These are phyloP conservation scores for Simplicillium sp. DNA, from an alignment of 2,329 filamentous ascomycete species.

Conservation along the genomic window DNA sequence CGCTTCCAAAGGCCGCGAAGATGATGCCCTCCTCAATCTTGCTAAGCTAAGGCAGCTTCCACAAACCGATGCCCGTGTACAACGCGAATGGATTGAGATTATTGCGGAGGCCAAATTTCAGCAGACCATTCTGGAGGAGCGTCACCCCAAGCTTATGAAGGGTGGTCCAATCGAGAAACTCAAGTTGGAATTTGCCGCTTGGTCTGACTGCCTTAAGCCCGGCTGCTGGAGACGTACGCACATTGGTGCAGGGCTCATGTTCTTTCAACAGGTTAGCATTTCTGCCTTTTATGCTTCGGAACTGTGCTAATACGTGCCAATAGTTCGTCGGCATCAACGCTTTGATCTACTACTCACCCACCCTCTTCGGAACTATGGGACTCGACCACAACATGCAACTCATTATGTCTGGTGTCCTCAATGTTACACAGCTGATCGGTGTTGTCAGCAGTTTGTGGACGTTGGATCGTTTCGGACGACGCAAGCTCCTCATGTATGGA, in stretches of 20 bases:
- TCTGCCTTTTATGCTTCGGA: not conserved
- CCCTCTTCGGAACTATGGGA: slow-evolving; percentile 47
- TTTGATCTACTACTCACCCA: slow-evolving; percentile 48
- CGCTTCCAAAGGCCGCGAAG: slow-evolving; percentile 13
- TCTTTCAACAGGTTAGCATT: slow-evolving; percentile 43
- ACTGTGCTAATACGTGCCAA: not conserved
- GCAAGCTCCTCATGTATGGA: slow-evolving; percentile 15
- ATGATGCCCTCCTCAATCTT: slow-evolving; percentile 13
- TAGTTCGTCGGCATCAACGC: slow-evolving; percentile 24
- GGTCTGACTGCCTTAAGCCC: slow-evolving; percentile 37
- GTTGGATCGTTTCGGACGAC: slow-evolving; percentile 18
- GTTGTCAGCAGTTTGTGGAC: slow-evolving; percentile 36
- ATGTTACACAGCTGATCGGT: slow-evolving; percentile 19
- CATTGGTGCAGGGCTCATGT: slow-evolving; percentile 42
- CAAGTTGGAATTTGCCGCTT: slow-evolving; percentile 36
- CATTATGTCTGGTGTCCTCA: slow-evolving; percentile 21
- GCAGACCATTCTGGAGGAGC: slow-evolving; percentile 17
- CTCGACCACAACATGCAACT: slow-evolving; percentile 24
- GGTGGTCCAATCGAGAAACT: slow-evolving; percentile 22
- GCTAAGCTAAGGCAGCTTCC: slow-evolving; percentile 14
- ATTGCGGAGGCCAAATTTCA: slow-evolving; percentile 15
- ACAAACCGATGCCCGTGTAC: slow-evolving; percentile 11
- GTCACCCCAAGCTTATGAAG: slow-evolving; percentile 24
- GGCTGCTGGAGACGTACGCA: slow-evolving; percentile 34
- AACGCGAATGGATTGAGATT: slow-evolving; percentile 15